phyloP scores from a whole-genome alignment of 805 yeast genomes.

The Lipomyces chichibuensis region DNA sequence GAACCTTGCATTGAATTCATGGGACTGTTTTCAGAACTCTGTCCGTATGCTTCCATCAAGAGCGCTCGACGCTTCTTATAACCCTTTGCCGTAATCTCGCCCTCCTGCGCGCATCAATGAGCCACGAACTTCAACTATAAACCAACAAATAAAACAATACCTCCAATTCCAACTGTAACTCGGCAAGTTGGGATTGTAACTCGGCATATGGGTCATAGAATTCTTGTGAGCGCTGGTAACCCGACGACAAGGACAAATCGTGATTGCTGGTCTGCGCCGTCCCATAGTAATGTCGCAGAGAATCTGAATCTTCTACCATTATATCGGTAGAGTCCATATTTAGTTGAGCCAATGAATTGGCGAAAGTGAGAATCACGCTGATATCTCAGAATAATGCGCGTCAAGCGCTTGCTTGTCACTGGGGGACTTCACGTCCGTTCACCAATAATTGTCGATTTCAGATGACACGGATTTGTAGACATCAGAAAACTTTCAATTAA shows the following conservation, averaged over 20 bases:
- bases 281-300: background rate
- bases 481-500: background rate
- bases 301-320: background rate
- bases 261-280: background rate
- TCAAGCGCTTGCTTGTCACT: background rate
- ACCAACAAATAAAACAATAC: conserved; percentile 6
- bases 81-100: conserved; percentile 74
- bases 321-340: background rate
- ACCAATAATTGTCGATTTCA: background rate
- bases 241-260: background rate
- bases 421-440: background rate
- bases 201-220: conserved; percentile 8
- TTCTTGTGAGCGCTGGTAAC: background rate
- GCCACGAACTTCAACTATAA: background rate
- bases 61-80: conserved; percentile 60
- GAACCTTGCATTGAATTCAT: background rate
- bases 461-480: background rate
- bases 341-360: background rate
- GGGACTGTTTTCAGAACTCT: background rate
- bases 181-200: conserved; percentile 18
- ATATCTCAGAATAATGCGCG: background rate
- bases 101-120: conserved; percentile 49
- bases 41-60: conserved; percentile 21
- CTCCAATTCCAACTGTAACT: conserved; percentile 18
- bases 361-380: background rate